Conservation (phyloP, 2,329 filamentous ascomycete genomes). For the Diaporthe citri region DNA sequence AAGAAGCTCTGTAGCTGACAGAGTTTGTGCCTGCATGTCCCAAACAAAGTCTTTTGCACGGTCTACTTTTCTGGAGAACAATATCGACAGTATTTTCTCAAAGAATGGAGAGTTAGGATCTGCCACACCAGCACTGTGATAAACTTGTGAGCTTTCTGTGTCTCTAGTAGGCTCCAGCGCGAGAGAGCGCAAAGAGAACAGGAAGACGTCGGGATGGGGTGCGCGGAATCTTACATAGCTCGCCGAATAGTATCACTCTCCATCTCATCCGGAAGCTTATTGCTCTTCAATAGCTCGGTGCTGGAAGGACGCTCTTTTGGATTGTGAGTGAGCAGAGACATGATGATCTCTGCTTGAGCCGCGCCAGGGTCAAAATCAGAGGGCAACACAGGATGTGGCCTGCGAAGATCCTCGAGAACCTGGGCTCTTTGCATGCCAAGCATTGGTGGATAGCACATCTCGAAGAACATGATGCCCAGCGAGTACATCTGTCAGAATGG, state of each 20-base stretch:
- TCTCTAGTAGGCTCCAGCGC: neutral
- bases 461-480: slow-evolving; percentile 96
- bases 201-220: neutral
- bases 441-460: slow-evolving; percentile 85
- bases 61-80: slow-evolving; percentile 83
- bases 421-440: slow-evolving; percentile 73
- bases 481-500: slow-evolving; percentile 81
- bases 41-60: slow-evolving; percentile 85
- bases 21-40: slow-evolving; percentile 74
- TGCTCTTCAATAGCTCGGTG: slow-evolving; percentile 84
- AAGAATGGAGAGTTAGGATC: slow-evolving; percentile 91
- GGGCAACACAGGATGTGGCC: slow-evolving; percentile 77
- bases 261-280: slow-evolving; percentile 89
- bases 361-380: slow-evolving; percentile 78
- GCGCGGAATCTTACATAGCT: slow-evolving; percentile 65
- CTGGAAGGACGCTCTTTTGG: slow-evolving; percentile 87
- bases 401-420: slow-evolving; percentile 76
- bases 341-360: slow-evolving; percentile 82
- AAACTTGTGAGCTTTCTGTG: neutral
- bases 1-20: slow-evolving; percentile 72
- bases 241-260: slow-evolving; percentile 92
- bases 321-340: slow-evolving; percentile 83
- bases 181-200: neutral
- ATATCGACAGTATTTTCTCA: slow-evolving; percentile 85
- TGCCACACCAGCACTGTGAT: slow-evolving; percentile 72